Percentiles rank a stretch among this genome's conserved stretches.
Evolutionary conservation across 495 filamentous ascomycete species (phyloP).

Genomic region (Tuber borchii): DNA sequence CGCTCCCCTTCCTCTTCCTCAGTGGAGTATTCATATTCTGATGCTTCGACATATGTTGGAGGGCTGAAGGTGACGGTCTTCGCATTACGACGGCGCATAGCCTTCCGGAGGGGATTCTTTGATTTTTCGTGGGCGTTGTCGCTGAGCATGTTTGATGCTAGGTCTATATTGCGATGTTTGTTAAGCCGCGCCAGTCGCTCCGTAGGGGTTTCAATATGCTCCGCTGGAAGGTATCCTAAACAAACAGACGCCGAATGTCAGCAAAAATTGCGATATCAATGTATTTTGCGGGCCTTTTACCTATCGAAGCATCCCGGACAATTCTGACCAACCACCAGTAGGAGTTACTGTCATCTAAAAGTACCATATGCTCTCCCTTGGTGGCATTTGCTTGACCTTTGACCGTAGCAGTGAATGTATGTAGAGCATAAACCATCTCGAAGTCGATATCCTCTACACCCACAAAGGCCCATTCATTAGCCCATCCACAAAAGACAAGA

Average conservation of each 20-base stretch:
- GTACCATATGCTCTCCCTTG: constrained; percentile 99
- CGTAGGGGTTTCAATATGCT: constrained; percentile 97
- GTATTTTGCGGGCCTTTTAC: constrained; percentile 46
- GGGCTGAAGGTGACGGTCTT: constrained; percentile 85
- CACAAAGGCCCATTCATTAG: constrained; percentile 62
- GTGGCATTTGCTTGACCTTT: constrained; percentile 97
- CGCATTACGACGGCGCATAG: constrained; percentile 75
- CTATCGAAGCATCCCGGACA: constrained; percentile 94
- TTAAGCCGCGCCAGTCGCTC: constrained; percentile 89
- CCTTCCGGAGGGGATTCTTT: constrained; percentile 82
- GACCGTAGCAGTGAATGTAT: constrained; percentile 94
- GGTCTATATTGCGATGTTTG: constrained; percentile 97
- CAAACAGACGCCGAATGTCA: constrained; percentile 13
- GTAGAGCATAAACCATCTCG: constrained; percentile 96
- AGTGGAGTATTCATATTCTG: constrained; percentile 78
- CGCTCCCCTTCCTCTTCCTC: constrained; percentile 73
- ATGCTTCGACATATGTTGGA: constrained; percentile 84
- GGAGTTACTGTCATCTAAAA: constrained; percentile 98
- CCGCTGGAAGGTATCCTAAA: constrained; percentile 86
- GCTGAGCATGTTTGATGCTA: constrained; percentile 88
- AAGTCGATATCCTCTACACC: constrained; percentile 96
- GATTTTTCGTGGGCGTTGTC: constrained; percentile 76
- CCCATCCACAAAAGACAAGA: constrained; percentile 46
- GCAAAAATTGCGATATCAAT: not conserved
- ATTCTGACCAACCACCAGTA: constrained; percentile 99